A percentile compares a stretch with the other conserved stretches of the same genome.
phyloP scores from a whole-genome alignment of 2,329 filamentous ascomycete genomes.

The Diatrype stigma region DNA sequence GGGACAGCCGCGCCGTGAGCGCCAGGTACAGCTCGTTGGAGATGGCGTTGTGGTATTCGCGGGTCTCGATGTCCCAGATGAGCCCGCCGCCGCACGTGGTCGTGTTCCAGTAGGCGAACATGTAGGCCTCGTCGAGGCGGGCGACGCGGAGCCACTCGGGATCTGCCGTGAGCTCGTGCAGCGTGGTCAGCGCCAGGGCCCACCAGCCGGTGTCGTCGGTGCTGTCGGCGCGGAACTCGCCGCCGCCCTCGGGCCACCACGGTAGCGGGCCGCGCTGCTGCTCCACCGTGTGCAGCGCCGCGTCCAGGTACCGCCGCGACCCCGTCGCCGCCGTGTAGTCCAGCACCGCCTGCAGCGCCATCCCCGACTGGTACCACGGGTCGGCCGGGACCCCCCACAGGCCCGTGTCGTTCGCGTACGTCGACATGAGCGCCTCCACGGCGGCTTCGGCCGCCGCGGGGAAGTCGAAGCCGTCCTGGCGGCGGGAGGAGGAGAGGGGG shows the following conservation, averaged over 20 bases:
- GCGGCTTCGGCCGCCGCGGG: conserved; percentile 8
- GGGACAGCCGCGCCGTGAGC: conserved; percentile 39
- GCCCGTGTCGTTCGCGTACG: conserved; percentile 29
- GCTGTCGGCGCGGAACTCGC: conserved; percentile 35
- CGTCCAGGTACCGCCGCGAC: conserved; percentile 24
- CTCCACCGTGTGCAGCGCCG: conserved; percentile 27
- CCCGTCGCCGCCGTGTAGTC: conserved; percentile 33
- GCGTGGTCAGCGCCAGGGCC: conserved; percentile 45
- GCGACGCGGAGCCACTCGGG: conserved; percentile 41
- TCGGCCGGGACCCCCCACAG: conserved; percentile 28
- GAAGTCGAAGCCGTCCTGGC: neutral
- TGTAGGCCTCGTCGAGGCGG: conserved; percentile 43
- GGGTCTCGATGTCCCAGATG: conserved; percentile 41
- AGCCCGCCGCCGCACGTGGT: conserved; percentile 38
- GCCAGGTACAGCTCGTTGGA: conserved; percentile 45
- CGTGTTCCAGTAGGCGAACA: conserved; percentile 38
- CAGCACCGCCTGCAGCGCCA: conserved; percentile 30
- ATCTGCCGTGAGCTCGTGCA: conserved; percentile 43
- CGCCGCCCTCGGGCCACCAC: conserved; percentile 34
- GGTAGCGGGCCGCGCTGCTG: conserved; percentile 28
- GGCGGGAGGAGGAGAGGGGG: too few relatives aligned
- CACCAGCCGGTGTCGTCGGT: conserved; percentile 49
- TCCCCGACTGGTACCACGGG: conserved; percentile 36
- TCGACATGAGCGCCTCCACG: conserved; percentile 31
- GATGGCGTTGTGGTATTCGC: conserved; percentile 37